Evolutionary conservation across 1,139 yeast genomes (phyloP).

Genomic region (Sugiyamaella neomexicana): DNA sequence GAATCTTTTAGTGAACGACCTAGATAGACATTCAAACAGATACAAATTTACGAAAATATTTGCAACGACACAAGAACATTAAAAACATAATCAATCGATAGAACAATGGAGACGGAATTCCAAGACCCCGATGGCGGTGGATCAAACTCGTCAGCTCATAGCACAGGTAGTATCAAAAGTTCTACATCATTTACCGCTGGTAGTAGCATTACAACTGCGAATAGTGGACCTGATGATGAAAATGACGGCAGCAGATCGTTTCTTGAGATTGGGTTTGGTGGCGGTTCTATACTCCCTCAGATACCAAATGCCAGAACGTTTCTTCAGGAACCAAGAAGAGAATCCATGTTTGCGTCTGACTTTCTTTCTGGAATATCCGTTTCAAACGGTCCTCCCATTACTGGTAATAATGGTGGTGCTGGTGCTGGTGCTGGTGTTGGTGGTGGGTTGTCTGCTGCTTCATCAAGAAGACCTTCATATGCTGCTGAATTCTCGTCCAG

Average conservation of each 20-base stretch:
- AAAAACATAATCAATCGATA: neutral
- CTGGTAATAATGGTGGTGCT: constrained; percentile 20
- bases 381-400: neutral
- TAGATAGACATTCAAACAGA: no score
- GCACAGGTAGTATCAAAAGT: neutral
- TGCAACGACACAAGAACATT: neutral
- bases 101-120: neutral
- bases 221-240: neutral
- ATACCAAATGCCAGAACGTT: constrained; percentile 6
- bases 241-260: neutral
- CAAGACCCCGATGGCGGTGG: neutral
- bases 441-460: constrained; percentile 31
- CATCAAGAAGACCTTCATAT: constrained; percentile 39
- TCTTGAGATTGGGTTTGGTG: neutral
- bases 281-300: neutral
- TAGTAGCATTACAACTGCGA: neutral
- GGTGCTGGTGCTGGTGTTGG: constrained; percentile 6
- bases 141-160: constrained; percentile 2
- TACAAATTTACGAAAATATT: no score
- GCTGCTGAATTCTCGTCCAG: constrained; percentile 40
- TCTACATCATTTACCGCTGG: neutral
- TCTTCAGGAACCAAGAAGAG: constrained; percentile 16
- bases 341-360: constrained; percentile 15
- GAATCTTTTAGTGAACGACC: no score
- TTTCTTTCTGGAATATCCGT: constrained; percentile 4